Percentiles rank a stretch among this genome's conserved stretches.
Evolutionary conservation across 495 filamentous ascomycete genomes (phyloP).

Genomic region (Saxophila tyrrhenica): DNA sequence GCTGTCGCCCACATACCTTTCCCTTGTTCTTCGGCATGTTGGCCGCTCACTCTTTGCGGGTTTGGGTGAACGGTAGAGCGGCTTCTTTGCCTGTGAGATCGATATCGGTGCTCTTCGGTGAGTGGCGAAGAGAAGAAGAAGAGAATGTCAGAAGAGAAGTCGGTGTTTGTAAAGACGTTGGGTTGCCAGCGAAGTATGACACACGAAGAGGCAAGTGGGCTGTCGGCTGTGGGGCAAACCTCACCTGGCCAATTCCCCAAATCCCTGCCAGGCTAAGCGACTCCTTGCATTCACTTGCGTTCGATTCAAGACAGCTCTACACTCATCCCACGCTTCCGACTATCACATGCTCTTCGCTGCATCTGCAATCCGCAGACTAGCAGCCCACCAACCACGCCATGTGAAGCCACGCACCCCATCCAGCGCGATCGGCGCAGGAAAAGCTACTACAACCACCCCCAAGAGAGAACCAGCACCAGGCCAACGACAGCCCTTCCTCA

Average conservation of each 20-base stretch:
- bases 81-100: slow-evolving; percentile 11
- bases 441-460: background rate
- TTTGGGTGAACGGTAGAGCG: background rate
- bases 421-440: background rate
- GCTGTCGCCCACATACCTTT: slow-evolving; percentile 55
- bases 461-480: background rate
- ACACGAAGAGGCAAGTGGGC: background rate
- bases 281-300: background rate
- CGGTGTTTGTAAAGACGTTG: background rate
- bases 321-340: background rate
- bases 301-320: background rate
- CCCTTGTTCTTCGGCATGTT: slow-evolving; percentile 97
- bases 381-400: background rate
- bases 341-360: background rate
- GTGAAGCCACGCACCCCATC: background rate
- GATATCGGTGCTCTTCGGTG: no score
- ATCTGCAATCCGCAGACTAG: background rate
- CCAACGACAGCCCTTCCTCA: background rate
- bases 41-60: slow-evolving; percentile 18
- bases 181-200: background rate
- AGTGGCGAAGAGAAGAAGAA: background rate
- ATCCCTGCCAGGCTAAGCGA: background rate
- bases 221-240: background rate
- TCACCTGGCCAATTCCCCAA: background rate
- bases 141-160: background rate